Percentiles rank a stretch among this genome's conserved stretches.
Conservation (phyloP, 2,329 filamentous ascomycete genomes). For the Arthrobotrys iridis region DNA sequence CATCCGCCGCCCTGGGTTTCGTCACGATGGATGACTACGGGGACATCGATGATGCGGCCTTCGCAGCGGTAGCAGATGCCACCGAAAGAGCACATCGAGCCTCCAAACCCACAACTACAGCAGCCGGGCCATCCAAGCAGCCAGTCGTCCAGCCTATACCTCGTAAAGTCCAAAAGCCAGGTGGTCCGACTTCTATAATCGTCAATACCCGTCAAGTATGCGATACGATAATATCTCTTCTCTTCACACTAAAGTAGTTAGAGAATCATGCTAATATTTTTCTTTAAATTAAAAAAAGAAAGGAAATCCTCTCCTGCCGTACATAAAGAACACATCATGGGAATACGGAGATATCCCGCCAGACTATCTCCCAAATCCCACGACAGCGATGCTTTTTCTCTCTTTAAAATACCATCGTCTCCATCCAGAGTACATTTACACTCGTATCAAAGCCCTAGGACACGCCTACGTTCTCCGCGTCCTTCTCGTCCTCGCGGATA, state of each 20-base stretch:
- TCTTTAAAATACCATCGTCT: constrained; percentile 96
- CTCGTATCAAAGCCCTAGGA: constrained; percentile 82
- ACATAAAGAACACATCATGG: constrained; percentile 85
- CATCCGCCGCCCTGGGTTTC: constrained; percentile 48
- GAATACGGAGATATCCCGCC: constrained; percentile 97
- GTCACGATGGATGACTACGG: constrained; percentile 64
- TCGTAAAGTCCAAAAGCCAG: constrained; percentile 53
- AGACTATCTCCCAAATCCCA: constrained; percentile 87
- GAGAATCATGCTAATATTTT: neutral
- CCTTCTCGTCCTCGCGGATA: constrained; percentile 90
- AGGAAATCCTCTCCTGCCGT: constrained; percentile 89
- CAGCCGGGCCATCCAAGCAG: constrained; percentile 58
- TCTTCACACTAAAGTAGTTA: constrained; percentile 1
- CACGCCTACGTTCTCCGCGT: constrained; percentile 90
- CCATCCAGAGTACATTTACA: constrained; percentile 98
- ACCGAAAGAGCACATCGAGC: constrained; percentile 59
- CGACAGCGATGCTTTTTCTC: constrained; percentile 90
- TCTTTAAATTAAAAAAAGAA: constrained; percentile 70
- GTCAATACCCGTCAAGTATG: constrained; percentile 60
- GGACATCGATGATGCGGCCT: constrained; percentile 69
- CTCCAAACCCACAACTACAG: constrained; percentile 59
- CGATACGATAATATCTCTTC: constrained; percentile 64
- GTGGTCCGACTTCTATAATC: constrained; percentile 54
- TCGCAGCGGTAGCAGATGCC: constrained; percentile 68
- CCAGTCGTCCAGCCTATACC: constrained; percentile 48